A percentile compares a stretch with the other conserved stretches of the same genome.
These are phyloP conservation scores for Quercus mongolica DNA, from an alignment of 306 rosid genomes.

Conservation along the genomic window DNA sequence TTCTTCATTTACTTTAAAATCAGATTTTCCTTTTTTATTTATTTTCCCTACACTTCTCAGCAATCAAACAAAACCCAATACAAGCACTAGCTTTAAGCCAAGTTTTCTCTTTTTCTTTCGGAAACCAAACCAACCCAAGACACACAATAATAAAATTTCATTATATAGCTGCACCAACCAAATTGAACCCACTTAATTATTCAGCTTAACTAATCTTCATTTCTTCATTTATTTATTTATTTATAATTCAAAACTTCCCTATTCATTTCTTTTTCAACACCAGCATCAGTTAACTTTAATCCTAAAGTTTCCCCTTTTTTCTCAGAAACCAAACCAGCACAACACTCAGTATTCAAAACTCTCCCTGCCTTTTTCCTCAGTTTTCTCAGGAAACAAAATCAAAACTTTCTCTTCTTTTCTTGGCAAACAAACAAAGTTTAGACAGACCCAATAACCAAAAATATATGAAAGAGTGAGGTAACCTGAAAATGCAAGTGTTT, in stretches of 20 bases:
- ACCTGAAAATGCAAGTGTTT: conserved; percentile 29
- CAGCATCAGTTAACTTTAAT: too few relatives aligned
- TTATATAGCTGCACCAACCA: too few relatives aligned
- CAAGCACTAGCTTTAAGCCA: neutral
- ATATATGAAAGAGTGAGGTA: neutral
- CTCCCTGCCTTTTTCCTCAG: neutral
- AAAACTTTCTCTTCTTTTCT: neutral
- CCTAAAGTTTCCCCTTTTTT: too few relatives aligned
- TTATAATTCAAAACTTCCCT: too few relatives aligned
- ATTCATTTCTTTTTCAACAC: too few relatives aligned
- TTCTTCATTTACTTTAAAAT: neutral
- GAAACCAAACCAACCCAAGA: neutral
- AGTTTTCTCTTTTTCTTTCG: neutral
- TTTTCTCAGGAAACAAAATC: neutral
- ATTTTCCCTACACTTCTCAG: neutral
- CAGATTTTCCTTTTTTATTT: neutral
- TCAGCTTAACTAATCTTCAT: too few relatives aligned
- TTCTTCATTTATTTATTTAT: too few relatives aligned
- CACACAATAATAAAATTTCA: neutral
- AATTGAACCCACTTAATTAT: too few relatives aligned
- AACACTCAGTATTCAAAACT: neutral
- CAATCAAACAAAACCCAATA: neutral
- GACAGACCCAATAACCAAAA: neutral
- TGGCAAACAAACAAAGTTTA: neutral
- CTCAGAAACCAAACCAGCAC: neutral